These are phyloP conservation scores for Alliaria petiolata DNA, from an alignment of 345 rosid genomes.

Conservation along the genomic window DNA sequence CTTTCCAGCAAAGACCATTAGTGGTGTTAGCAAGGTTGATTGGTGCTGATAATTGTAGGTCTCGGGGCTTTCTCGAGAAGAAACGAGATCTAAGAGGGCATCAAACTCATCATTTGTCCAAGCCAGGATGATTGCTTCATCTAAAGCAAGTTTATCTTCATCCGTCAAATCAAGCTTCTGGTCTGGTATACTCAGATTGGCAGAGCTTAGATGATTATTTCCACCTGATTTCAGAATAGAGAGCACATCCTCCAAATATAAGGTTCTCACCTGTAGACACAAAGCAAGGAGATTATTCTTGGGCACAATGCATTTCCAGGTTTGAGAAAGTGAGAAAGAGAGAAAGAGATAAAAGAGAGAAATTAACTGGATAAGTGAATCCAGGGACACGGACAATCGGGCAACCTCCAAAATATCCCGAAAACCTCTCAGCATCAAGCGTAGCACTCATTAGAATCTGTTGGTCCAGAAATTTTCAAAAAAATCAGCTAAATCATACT, in stretches of 20 bases:
- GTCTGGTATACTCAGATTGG: constrained; percentile 30
- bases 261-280: constrained; percentile 62
- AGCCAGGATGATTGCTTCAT: constrained; percentile 77
- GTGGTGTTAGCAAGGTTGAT: constrained; percentile 61
- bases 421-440: constrained; percentile 81
- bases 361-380: constrained; percentile 80
- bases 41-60: constrained; percentile 77
- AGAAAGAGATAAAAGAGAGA: neutral
- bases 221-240: constrained; percentile 59
- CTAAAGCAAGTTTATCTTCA: constrained; percentile 66
- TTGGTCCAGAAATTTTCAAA: constrained; percentile 4
- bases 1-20: constrained; percentile 88
- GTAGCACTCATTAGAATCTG: constrained; percentile 99
- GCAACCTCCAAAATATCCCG: constrained; percentile 94
- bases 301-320: constrained; percentile 10
- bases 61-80: constrained; percentile 48
- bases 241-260: constrained; percentile 79
- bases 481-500: neutral
- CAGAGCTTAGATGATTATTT: constrained; percentile 51
- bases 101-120: constrained; percentile 84
- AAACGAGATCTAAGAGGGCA: constrained; percentile 66
- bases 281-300: constrained; percentile 14
- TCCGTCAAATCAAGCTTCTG: constrained; percentile 46
- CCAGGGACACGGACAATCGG: constrained; percentile 87
- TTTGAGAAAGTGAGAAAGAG: neutral